phyloP scores from a whole-genome alignment of 768 basidiomycete genomes.

The Lactarius tabidus region DNA sequence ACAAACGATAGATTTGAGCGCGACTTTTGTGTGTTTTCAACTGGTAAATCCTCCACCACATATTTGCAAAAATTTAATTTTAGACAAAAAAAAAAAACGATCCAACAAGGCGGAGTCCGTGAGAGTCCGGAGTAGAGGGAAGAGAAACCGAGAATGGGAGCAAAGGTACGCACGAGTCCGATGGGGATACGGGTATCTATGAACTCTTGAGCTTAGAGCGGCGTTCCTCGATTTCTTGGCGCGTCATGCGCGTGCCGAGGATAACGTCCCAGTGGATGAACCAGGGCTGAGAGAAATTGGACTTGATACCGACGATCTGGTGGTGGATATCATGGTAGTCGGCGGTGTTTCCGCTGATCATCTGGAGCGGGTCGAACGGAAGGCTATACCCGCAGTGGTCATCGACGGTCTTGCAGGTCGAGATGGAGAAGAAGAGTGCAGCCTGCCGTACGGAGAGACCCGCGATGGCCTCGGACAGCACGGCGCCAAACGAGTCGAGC shows the following conservation, averaged over 20 bases:
- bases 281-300: conserved; percentile 94
- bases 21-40: background rate
- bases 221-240: conserved; percentile 57
- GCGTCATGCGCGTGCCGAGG: conserved; percentile 80
- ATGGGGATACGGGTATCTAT: background rate
- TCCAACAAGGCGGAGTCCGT: background rate
- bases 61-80: background rate
- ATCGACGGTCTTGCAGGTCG: conserved; percentile 90
- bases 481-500: conserved; percentile 80
- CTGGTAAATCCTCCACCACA: background rate
- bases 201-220: conserved; percentile 14
- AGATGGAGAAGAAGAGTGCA: conserved; percentile 74
- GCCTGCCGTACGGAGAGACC: conserved; percentile 79
- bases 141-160: background rate
- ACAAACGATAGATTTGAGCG: conserved; percentile 6
- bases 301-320: conserved; percentile 88
- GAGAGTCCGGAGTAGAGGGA: background rate
- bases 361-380: conserved; percentile 89
- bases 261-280: conserved; percentile 92
- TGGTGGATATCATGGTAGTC: conserved; percentile 99
- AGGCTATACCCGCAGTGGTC: conserved; percentile 91
- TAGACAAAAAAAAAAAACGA: background rate
- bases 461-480: conserved; percentile 64
- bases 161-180: background rate
- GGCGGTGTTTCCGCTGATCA: conserved; percentile 82